A percentile compares a stretch with the other conserved stretches of the same genome.
Evolutionary conservation across 129 eudicot genomes (phyloP).

Genomic region (Lactuca sativa): DNA sequence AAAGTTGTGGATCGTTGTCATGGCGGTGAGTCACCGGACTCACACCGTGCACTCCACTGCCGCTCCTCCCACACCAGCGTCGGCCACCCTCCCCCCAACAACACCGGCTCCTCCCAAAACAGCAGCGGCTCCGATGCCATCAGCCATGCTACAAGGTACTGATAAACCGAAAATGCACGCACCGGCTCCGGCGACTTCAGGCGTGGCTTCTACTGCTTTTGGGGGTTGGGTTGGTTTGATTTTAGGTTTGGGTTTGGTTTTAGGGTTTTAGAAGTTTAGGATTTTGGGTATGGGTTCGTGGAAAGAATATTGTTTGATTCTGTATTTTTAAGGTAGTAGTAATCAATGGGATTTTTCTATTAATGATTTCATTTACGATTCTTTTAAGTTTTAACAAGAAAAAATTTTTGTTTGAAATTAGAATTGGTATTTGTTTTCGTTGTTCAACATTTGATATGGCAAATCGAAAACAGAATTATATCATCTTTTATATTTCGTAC

Average conservation of each 20-base stretch:
- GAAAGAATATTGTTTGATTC: conserved; percentile 7
- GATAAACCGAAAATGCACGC: conserved; percentile 7
- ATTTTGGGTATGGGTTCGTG: conserved; percentile 3
- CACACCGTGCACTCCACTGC: neutral
- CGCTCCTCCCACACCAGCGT: conserved; percentile 7
- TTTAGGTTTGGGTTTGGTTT: conserved; percentile 16
- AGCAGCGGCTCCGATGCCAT: conserved; percentile 15
- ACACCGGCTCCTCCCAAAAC: neutral
- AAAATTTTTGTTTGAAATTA: neutral
- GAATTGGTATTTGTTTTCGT: neutral
- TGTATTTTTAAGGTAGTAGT: conserved; percentile 12
- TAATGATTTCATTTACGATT: neutral
- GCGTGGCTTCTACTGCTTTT: conserved; percentile 14
- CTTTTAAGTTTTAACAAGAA: neutral
- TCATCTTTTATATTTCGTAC: no score
- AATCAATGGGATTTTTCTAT: neutral
- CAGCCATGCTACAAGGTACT: conserved; percentile 1
- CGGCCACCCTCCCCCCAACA: neutral
- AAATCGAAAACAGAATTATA: no score
- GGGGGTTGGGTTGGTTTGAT: conserved; percentile 24
- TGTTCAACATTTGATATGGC: neutral
- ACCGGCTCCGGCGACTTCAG: conserved; percentile 21
- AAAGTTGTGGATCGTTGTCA: conserved; percentile 45
- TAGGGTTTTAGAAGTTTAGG: neutral
- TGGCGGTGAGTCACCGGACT: conserved; percentile 30